Conservation (phyloP, 1,284 basidiomycete genomes). For the Sporisorium scitamineum region DNA sequence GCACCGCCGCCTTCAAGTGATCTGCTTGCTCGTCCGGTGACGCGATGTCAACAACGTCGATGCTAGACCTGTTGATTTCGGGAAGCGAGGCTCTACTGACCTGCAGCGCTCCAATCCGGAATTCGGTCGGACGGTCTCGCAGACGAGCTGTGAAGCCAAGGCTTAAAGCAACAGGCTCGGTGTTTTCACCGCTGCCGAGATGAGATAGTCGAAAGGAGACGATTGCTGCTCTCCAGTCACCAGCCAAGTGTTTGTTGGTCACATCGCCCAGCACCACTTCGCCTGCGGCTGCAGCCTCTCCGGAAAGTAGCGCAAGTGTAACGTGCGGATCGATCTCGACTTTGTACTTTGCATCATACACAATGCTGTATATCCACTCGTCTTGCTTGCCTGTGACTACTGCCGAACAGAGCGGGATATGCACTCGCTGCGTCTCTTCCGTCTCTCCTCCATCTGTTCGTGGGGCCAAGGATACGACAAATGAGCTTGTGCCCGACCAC, state of each 20-base stretch:
- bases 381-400: background rate
- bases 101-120: constrained; percentile 35
- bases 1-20: constrained; percentile 5
- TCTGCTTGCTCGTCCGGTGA: background rate
- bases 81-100: background rate
- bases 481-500: constrained; percentile 23
- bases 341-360: constrained; percentile 2
- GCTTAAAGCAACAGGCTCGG: constrained; percentile 1
- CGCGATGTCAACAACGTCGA: constrained; percentile 1
- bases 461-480: constrained; percentile 1
- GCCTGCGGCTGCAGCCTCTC: too few relatives aligned
- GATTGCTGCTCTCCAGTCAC: constrained; percentile 11
- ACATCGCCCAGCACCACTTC: background rate
- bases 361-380: constrained; percentile 18
- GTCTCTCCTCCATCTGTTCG: background rate
- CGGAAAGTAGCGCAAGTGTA: background rate
- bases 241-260: background rate
- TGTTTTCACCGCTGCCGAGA: background rate
- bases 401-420: constrained; percentile 27
- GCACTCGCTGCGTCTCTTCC: background rate
- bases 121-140: background rate
- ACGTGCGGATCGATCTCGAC: background rate
- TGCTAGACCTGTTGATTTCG: too few relatives aligned
- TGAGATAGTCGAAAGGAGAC: background rate
- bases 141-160: constrained; percentile 11